These are phyloP conservation scores for Yarrowia sp. DNA, from an alignment of 805 yeast species.

Conservation along the genomic window DNA sequence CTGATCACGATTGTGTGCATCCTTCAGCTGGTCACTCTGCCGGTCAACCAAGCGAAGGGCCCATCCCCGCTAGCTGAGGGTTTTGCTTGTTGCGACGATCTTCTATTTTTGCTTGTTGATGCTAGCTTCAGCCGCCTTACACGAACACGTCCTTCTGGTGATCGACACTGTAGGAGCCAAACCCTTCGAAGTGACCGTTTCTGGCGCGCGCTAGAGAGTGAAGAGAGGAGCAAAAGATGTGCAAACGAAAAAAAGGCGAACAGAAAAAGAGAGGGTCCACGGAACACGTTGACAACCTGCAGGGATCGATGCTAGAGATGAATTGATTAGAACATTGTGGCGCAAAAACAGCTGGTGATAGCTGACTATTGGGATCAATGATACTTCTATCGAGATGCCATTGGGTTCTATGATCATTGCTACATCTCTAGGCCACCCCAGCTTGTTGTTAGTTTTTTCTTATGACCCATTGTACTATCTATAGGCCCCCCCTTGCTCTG, in stretches of 20 bases:
- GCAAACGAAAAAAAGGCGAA: not conserved
- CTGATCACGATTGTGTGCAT: not conserved
- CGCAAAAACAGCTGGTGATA: too few relatives aligned
- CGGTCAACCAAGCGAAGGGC: not conserved
- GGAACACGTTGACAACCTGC: not conserved
- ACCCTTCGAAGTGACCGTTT: not conserved
- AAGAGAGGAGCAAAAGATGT: not conserved
- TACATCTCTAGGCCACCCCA: not conserved
- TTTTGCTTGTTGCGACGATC: conserved; percentile 7
- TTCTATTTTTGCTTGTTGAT: not conserved
- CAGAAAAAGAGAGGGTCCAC: not conserved
- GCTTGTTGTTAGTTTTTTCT: not conserved
- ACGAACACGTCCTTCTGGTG: conserved; percentile 3
- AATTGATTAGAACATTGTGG: not conserved
- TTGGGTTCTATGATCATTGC: not conserved
- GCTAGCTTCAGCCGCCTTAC: conserved; percentile 15
- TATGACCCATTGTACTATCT: not conserved
- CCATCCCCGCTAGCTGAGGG: not conserved
- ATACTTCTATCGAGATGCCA: not conserved
- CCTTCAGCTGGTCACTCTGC: not conserved
- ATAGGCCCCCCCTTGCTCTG: not conserved
- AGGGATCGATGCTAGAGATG: not conserved
- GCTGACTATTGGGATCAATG: too few relatives aligned
- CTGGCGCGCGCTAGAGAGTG: not conserved
- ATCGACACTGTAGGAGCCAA: not conserved